These are phyloP conservation scores for Fusarium beomiforme DNA, from an alignment of 2,329 filamentous ascomycete species.

Conservation along the genomic window DNA sequence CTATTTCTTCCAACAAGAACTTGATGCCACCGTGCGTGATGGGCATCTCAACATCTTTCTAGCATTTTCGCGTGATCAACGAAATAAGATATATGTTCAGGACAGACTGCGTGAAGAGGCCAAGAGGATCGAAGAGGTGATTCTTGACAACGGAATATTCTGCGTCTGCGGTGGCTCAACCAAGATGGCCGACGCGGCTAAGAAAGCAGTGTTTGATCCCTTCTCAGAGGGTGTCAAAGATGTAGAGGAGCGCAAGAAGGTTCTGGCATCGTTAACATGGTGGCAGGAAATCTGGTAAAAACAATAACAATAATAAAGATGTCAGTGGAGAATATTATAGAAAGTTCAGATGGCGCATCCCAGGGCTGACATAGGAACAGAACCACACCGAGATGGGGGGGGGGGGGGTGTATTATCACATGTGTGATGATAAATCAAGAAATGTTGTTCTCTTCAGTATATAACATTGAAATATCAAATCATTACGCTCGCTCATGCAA, in stretches of 20 bases:
- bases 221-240: conserved; percentile 52
- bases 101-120: conserved; percentile 60
- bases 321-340: neutral
- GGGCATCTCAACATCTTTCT: conserved; percentile 50
- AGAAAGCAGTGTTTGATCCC: conserved; percentile 60
- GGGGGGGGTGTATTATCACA: neutral
- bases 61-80: conserved; percentile 61
- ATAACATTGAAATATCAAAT: neutral
- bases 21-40: conserved; percentile 55
- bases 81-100: conserved; percentile 66
- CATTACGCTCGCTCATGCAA: conserved; percentile 27
- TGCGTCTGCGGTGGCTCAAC: conserved; percentile 66
- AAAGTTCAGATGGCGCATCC: neutral
- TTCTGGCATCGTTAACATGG: conserved; percentile 52
- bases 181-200: conserved; percentile 67
- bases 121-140: conserved; percentile 43
- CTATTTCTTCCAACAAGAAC: conserved; percentile 85
- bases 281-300: conserved; percentile 70
- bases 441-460: neutral
- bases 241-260: conserved; percentile 52
- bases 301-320: no score
- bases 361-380: neutral
- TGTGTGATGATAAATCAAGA: neutral
- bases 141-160: conserved; percentile 57
- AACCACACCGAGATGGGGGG: neutral